Evolutionary conservation across 768 basidiomycete species (phyloP).

Genomic region (Saitozyma podzolica): DNA sequence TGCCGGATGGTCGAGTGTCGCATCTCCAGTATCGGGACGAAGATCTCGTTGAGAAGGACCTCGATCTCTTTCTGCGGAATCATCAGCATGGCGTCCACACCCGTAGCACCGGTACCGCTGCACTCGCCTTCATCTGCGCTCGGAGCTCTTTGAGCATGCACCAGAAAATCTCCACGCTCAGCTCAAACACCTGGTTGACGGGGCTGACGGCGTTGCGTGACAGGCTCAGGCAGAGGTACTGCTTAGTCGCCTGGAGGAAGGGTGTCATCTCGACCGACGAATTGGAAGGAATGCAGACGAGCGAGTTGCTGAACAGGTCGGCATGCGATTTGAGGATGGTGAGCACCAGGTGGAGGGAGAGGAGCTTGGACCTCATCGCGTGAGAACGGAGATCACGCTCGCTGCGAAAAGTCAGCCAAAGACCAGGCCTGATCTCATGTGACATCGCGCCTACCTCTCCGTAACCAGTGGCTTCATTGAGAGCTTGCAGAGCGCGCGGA

Average conservation of each 20-base stretch:
- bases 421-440: not conserved
- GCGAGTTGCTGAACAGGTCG: conserved; percentile 81
- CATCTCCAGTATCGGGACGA: conserved; percentile 98
- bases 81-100: conserved; percentile 7
- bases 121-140: conserved; percentile 83
- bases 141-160: conserved; percentile 89
- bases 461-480: conserved; percentile 95
- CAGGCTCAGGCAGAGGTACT: conserved; percentile 88
- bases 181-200: conserved; percentile 94
- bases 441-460: conserved; percentile 67
- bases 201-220: conserved; percentile 94
- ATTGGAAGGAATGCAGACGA: conserved; percentile 86
- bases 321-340: conserved; percentile 90
- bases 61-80: conserved; percentile 90
- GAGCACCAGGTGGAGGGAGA: conserved; percentile 90
- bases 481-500: conserved; percentile 92
- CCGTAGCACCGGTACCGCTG: not conserved
- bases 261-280: conserved; percentile 82
- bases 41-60: conserved; percentile 96
- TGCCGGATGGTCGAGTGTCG: conserved; percentile 91
- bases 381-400: conserved; percentile 96
- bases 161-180: conserved; percentile 99
- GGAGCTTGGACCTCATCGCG: conserved; percentile 92
- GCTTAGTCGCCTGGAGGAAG: conserved; percentile 90
- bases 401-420: conserved; percentile 55